Evolutionary conservation across 1,139 yeast species (phyloP), one percentile per base, ranked within the genome.

Genomic region (Geotrichum macrosporum): DNA sequence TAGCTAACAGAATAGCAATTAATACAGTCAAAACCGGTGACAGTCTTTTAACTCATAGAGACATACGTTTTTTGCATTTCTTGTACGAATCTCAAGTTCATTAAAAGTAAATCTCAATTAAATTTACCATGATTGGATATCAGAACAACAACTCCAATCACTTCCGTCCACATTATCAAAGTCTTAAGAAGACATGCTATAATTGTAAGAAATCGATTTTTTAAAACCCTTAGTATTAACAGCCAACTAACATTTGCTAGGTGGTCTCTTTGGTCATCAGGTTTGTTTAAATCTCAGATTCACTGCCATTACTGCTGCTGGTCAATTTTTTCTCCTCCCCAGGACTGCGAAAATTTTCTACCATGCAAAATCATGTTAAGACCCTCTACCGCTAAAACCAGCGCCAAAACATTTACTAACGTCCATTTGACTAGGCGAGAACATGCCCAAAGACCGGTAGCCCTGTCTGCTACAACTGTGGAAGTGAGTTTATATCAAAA

Each of bases 401-500:
- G 12, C 26, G 32, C 24, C 31, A 31, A 18, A 27, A 20, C 34
- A 15, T 40, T 22, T 21, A 18, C 36, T 43, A 3, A 24, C 46
- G 8, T 20, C 15, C 35, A 30, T 19, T 27, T 16, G 18, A 27
- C 34, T 53, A 64, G 65, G 68, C 69, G 48, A 62, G 63, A 46
- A 64, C 55, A 30, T 65, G 69, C 54, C 67, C 68, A 40, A 61
- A 60, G 53, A 53, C 57, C 27, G 69, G 68, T 33, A 60, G 53
- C 53, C 69, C 69, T 21, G 64, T 64, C 30, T 65, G 69, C 54
- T 63, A 63, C 58, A 63, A 63, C 52, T 63, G 67, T 24, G 39
- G 41, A 53, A 52, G 60, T 57, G 46, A 45, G 60, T 56, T 22
- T 6, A 4, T 12, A 18, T n/a, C n/a, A 10, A 13, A 19, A 19